These are phyloP conservation scores for Tarenaya hassleriana DNA, from an alignment of 345 rosid species.

Conservation along the genomic window DNA sequence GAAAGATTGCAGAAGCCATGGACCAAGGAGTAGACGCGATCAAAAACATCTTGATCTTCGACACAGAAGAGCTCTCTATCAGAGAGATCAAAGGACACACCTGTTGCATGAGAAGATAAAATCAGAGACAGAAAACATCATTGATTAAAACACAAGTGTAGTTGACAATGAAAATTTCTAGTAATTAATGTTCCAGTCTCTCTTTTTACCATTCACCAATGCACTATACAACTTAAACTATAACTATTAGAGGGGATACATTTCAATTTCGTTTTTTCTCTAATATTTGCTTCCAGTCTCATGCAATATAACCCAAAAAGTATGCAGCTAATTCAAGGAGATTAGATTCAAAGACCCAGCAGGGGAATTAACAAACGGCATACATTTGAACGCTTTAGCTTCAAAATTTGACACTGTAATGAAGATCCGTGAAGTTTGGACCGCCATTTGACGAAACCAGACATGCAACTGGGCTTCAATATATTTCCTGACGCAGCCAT, in stretches of 20 bases:
- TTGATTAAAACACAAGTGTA: background rate
- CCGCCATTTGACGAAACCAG: background rate
- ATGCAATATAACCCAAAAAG: background rate
- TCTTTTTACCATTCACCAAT: background rate
- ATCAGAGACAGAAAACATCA: slow-evolving; percentile 7
- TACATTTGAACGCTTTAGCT: background rate
- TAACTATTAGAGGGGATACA: background rate
- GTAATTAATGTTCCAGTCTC: background rate
- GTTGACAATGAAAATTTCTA: background rate
- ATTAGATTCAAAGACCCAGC: background rate
- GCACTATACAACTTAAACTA: background rate
- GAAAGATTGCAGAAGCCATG: slow-evolving; percentile 46
- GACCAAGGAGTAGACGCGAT: slow-evolving; percentile 71
- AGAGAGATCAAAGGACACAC: slow-evolving; percentile 83
- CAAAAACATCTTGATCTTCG: slow-evolving; percentile 82
- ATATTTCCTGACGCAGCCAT: background rate
- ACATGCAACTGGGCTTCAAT: slow-evolving; percentile 1
- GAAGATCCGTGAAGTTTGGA: background rate
- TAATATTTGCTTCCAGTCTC: background rate
- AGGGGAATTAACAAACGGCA: background rate
- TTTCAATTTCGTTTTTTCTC: background rate
- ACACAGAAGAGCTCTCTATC: slow-evolving; percentile 85
- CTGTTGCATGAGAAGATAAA: slow-evolving; percentile 28
- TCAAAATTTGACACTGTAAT: background rate
- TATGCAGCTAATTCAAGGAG: background rate